Base-by-base conservation (phyloP, 495 filamentous ascomycete species). In the Aspergillus conjunctus region DNA sequence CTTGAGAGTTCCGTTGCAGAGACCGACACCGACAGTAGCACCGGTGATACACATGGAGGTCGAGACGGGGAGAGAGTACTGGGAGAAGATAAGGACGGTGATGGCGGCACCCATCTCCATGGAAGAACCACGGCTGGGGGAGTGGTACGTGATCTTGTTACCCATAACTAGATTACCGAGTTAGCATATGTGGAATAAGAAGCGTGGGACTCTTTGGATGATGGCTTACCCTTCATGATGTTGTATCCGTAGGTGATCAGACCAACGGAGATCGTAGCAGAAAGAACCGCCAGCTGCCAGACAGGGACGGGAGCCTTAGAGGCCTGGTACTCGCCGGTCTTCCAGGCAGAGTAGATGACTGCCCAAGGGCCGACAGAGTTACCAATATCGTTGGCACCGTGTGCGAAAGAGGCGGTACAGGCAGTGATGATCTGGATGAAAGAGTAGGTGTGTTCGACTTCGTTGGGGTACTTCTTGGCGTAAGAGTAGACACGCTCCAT, bases 371-470 rank as follows among this genome's bases (percentile, higher is more conserved):
- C 89, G 63, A 91, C 84, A 14, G 89, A 88, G 76, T 91, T 91
- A 46, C 85, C 80, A 59, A 92, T 83, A 69, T 92, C 90, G 71
- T 93, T 93, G 66, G 89, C 86, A 54, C 90, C 90, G 75, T 93
- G 90, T 3, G 89, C 85, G 57, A 93, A 90, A 2, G 88, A 91
- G 7, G 87, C 85, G 22, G 88, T 90, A 72, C 83, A 85, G 52
- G 90, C 90, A 17, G 88, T 91, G 46, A 90, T 61, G 58, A 92
- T 72, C 77, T 93, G 89, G 59, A 90, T 73, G 76, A 88, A 91
- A 17, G 88, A 88, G 75, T 87, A 92, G 33, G 83, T 81, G 76
- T 91, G 85, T 73, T 92, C 89, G 70, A 87, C 85, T 66, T 86
- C 82, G 74, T 91, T 91, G 73, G 88, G 83, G 73, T 87, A 92